Evolutionary conservation across 164 flowering plant genomes (phyloP).

Genomic region (Nymphaea colorata): DNA sequence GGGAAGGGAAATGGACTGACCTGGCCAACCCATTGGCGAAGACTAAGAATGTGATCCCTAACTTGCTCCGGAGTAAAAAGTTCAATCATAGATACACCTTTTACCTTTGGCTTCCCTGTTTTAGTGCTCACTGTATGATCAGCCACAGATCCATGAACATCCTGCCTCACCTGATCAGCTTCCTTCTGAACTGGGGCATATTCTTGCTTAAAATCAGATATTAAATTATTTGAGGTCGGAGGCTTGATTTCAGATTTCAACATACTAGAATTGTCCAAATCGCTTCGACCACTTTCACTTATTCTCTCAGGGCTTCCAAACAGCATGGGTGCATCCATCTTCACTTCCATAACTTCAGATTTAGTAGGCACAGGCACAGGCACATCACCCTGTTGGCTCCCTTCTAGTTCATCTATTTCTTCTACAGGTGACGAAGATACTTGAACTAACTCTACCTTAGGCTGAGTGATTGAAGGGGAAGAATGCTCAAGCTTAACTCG

Average conservation of each 20-base stretch:
- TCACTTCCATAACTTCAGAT: constrained; percentile 38
- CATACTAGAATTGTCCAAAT: background rate
- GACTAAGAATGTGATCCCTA: constrained; percentile 8
- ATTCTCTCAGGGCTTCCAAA: constrained; percentile 19
- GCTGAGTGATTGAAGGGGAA: constrained; percentile 21
- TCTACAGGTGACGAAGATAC: constrained; percentile 19
- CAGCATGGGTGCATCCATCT: constrained; percentile 32
- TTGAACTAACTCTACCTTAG: constrained; percentile 26
- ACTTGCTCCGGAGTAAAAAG: constrained; percentile 12
- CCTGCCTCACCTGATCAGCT: constrained; percentile 1
- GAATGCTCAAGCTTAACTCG: constrained; percentile 68
- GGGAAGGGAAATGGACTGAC: constrained; percentile 1
- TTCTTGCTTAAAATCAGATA: background rate
- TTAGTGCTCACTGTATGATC: background rate
- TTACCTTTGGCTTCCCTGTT: constrained; percentile 2
- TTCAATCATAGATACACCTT: constrained; percentile 14
- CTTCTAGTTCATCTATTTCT: constrained; percentile 20
- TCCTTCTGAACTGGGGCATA: background rate
- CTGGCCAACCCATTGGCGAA: constrained; percentile 13
- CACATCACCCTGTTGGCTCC: constrained; percentile 21
- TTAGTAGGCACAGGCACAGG: constrained; percentile 21
- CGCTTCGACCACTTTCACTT: constrained; percentile 14
- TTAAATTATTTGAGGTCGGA: no score
- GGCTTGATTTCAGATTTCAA: background rate
- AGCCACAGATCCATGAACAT: background rate